Evolutionary conservation across 768 basidiomycete species (phyloP), one percentile per base, ranked within the genome.

Genomic region (Fomitopsis serialis): DNA sequence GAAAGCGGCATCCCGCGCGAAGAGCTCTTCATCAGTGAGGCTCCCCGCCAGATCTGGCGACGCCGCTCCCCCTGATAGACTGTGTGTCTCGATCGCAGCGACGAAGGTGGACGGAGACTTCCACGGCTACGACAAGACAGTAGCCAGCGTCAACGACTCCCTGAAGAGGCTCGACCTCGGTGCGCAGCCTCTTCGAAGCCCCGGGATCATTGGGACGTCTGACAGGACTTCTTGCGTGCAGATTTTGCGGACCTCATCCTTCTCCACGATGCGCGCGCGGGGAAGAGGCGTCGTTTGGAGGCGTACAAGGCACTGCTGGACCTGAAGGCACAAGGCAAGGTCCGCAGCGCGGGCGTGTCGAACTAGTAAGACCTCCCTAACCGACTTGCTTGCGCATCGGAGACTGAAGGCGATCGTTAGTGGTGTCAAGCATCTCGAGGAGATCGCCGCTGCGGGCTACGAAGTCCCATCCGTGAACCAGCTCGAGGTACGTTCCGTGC

Each of bases 401-500:
- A n/a, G n/a, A n/a, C n/a, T n/a, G n/a, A n/a, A n/a, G n/a, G n/a
- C n/a, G n/a, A n/a, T n/a, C n/a, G n/a, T n/a, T n/a, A 92, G 89
- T 61, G 79, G 78, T 17, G 62, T 89, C 36, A 79, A 81, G 42
- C 91, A 93, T 59, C 72, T 92, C 3, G 81, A 91, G 60, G 89
- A 92, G 66, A 85, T 92, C 45, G 73, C 69, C 53, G 68, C 68
- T 5, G 82, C 80, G 1, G 86, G 85, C 7, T 72, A 80, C 48
- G 78, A 79, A 49, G 68, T 75, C 63, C 91, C 91, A 15, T 69
- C 82, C 7, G 84, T 93, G 50, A 92, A 93, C 62, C 91, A 93
- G 63, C 82, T 93, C 54, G 90, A 92, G 77, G 89, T 82, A 65
- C 40, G 70, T 10, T 49, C 64, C 68, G 35, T 23, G 42, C 13